Percentiles rank a stretch among this genome's conserved stretches.
Evolutionary conservation across 257 asterid species (phyloP).

Genomic region (Eucommia ulmoides): DNA sequence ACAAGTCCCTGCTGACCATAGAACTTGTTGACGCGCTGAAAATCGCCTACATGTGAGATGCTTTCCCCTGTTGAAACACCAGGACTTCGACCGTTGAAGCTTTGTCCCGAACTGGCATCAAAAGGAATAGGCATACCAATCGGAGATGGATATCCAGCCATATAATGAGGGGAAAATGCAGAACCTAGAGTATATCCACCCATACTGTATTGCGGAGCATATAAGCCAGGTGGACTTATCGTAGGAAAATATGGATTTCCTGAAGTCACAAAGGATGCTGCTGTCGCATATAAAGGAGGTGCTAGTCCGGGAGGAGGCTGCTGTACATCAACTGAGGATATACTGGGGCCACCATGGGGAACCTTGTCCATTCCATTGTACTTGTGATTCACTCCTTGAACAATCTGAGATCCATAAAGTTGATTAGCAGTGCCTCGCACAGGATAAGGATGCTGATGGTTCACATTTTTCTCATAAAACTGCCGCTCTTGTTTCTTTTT

Average conservation of each 20-base stretch:
- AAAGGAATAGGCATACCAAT: constrained; percentile 36
- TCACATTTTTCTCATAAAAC: constrained; percentile 26
- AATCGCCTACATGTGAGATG: constrained; percentile 28
- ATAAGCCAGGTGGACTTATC: constrained; percentile 38
- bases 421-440: constrained; percentile 30
- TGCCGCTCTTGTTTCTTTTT: constrained; percentile 25
- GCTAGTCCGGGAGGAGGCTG: constrained; percentile 38
- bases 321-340: constrained; percentile 41
- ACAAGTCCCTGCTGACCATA: constrained; percentile 52
- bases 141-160: constrained; percentile 55
- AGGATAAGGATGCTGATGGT: constrained; percentile 26
- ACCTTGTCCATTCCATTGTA: constrained; percentile 17
- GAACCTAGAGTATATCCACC: constrained; percentile 60
- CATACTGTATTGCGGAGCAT: constrained; percentile 49
- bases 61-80: constrained; percentile 37
- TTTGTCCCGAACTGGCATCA: constrained; percentile 49
- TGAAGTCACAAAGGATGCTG: constrained; percentile 60
- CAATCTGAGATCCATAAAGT: constrained; percentile 30
- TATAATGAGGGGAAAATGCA: constrained; percentile 42
- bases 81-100: constrained; percentile 38
- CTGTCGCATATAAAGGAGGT: constrained; percentile 58
- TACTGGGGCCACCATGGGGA: constrained; percentile 17
- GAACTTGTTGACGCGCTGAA: constrained; percentile 47
- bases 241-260: constrained; percentile 48
- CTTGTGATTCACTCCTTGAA: constrained; percentile 18